Evolutionary conservation across 164 flowering plant genomes (phyloP).

Genomic region (Piper longum): DNA sequence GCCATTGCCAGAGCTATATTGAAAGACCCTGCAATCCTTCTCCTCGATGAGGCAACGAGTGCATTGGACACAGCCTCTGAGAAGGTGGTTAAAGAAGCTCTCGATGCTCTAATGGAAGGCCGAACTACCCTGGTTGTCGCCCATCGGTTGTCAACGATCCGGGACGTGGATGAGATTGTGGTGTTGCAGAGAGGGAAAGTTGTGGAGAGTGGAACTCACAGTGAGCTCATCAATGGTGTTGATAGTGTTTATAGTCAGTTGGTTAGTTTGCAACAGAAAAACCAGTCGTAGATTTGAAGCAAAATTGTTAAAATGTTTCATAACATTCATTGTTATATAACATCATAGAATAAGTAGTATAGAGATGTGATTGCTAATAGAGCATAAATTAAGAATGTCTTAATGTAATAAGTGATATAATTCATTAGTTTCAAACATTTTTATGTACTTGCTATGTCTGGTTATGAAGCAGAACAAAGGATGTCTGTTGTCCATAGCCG

Average conservation of each 20-base stretch:
- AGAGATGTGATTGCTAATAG: too few relatives aligned
- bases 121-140: conserved; percentile 74
- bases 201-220: conserved; percentile 54
- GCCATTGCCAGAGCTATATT: conserved; percentile 81
- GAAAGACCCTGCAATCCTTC: conserved; percentile 54
- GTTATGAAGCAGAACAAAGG: too few relatives aligned
- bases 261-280: conserved; percentile 31
- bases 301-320: background rate
- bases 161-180: conserved; percentile 52
- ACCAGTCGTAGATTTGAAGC: background rate
- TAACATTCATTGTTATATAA: too few relatives aligned
- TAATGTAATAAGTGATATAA: too few relatives aligned
- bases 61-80: conserved; percentile 80
- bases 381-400: too few relatives aligned
- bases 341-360: too few relatives aligned
- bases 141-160: conserved; percentile 84
- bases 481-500: too few relatives aligned
- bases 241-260: conserved; percentile 32
- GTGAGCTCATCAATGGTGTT: conserved; percentile 28
- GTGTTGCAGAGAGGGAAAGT: conserved; percentile 65
- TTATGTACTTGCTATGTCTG: too few relatives aligned
- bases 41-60: conserved; percentile 81
- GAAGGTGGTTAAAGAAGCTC: conserved; percentile 69
- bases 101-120: conserved; percentile 51
- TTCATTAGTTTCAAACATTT: too few relatives aligned